Base-by-base conservation (phyloP, 2,329 filamentous ascomycete genomes). In the Fusarium newnesense region DNA sequence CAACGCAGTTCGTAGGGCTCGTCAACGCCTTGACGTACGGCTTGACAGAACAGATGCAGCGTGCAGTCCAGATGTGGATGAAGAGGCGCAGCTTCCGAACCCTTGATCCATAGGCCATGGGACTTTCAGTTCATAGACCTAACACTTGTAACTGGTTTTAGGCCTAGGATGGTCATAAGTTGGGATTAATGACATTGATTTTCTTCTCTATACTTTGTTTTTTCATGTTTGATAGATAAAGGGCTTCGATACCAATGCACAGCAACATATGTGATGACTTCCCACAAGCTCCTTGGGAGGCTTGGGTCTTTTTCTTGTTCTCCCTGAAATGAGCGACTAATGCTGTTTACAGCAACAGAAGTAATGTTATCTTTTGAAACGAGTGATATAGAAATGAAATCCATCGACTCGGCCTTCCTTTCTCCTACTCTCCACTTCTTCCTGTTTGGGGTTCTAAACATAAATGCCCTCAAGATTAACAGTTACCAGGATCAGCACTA, bases 21-120 rank as follows among this genome's bases (percentile, higher is more conserved):
- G 58, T 40, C 13, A 60, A 60, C 9, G 58, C 58, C 26, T 28
- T 60, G 28, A 54, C 58, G 2, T 60, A 60, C 5, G 57, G 57
- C 7, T 53, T 60, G 12, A 60, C 57, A 26, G 57, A 60, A 4
- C 57, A 60, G 34, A 60, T 60, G 57, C 57, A 60, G 26, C 57
- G 57, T 21, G 46, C 44, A 2, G 46, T 60, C 6, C 57, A 32
- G 12, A 53, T 39, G 26, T 60, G 57, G 57, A 53, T 53, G 44
- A 53, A 60, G 34, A 52, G 57, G 7, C 46, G 57, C 2, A 53
- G 44, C 5, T 60, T 53, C 28, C 37, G 44, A 16, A 53, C 46
- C 1, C 34, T 60, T 18, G 57, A 60, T 53, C 24, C 57, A n/a
- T 60, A 19, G 3, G 1, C 7, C 0, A 16, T 15, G 5, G 8